Conservation (phyloP, 495 filamentous ascomycete species). For the Xylaria telfairii region DNA sequence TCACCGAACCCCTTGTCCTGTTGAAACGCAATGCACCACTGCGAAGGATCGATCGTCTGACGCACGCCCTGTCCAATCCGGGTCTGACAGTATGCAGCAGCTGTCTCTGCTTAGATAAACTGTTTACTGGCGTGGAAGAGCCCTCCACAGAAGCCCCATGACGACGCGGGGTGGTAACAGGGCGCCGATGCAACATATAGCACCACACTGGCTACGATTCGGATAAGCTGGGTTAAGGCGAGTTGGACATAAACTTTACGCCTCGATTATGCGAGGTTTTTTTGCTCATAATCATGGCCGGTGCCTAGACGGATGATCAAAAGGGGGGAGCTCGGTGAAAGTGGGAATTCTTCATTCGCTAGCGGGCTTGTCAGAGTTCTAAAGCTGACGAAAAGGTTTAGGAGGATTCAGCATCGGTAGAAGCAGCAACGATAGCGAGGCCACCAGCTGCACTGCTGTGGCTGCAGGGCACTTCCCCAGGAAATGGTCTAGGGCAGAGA, state of each 20-base stretch:
- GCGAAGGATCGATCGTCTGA: conserved; percentile 17
- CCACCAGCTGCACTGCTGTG: neutral
- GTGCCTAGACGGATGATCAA: neutral
- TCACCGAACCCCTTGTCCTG: conserved; percentile 7
- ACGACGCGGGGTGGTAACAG: conserved; percentile 11
- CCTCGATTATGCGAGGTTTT: conserved; percentile 4
- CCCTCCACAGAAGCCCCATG: conserved; percentile 5
- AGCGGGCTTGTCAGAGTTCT: neutral
- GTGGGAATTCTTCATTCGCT: neutral
- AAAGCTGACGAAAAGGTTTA: neutral
- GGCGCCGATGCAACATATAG: conserved; percentile 16
- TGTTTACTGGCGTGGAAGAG: neutral
- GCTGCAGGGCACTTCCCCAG: conserved; percentile 2
- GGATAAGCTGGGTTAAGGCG: neutral
- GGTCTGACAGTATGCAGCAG: conserved; percentile 7
- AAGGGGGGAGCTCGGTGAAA: conserved; percentile 11
- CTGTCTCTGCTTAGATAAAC: conserved; percentile 2
- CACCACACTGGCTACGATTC: neutral
- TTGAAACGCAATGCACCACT: neutral
- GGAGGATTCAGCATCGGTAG: conserved; percentile 7
- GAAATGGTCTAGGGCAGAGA: conserved; percentile 8
- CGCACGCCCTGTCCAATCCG: conserved; percentile 4
- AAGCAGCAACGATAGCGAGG: neutral
- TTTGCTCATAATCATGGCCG: neutral
- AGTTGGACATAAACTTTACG: neutral